Conservation (phyloP, 345 rosid species). For the Chamaenerion angustifolium region DNA sequence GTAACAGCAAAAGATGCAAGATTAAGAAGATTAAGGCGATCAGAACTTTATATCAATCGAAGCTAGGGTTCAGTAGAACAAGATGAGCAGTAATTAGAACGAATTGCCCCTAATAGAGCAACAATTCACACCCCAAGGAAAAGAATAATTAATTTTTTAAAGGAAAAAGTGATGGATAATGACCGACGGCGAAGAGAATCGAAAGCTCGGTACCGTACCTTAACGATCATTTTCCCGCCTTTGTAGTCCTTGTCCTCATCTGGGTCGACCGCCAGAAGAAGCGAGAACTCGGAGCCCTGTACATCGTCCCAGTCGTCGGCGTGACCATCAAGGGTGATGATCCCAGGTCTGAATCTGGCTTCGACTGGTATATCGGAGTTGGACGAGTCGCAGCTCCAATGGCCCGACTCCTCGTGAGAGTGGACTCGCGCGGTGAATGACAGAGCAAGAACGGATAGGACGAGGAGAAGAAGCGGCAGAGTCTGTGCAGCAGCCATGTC, state of each 20-base stretch:
- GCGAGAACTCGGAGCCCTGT: constrained; percentile 66
- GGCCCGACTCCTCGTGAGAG: constrained; percentile 81
- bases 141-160: not conserved
- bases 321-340: constrained; percentile 73
- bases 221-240: constrained; percentile 72
- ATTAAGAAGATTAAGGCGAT: too few species aligned
- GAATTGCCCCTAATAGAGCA: too few species aligned
- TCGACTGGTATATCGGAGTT: constrained; percentile 40
- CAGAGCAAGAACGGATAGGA: not conserved
- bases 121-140: not conserved
- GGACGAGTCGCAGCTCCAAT: constrained; percentile 65
- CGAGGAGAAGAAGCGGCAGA: constrained; percentile 1
- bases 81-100: too few species aligned
- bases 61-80: too few species aligned
- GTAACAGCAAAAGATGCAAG: too few species aligned
- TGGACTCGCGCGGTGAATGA: constrained; percentile 13
- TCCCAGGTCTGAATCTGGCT: constrained; percentile 65
- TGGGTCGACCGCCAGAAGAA: constrained; percentile 86
- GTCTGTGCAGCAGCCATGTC: not conserved
- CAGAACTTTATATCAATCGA: too few species aligned
- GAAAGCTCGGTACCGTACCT: constrained; percentile 24
- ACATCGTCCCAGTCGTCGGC: constrained; percentile 78
- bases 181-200: not conserved
- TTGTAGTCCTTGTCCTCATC: constrained; percentile 60
- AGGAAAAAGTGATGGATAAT: too few species aligned